Percentiles rank a stretch among this genome's conserved stretches.
phyloP scores from a whole-genome alignment of 306 rosid species.

The Astragalus membranaceus region DNA sequence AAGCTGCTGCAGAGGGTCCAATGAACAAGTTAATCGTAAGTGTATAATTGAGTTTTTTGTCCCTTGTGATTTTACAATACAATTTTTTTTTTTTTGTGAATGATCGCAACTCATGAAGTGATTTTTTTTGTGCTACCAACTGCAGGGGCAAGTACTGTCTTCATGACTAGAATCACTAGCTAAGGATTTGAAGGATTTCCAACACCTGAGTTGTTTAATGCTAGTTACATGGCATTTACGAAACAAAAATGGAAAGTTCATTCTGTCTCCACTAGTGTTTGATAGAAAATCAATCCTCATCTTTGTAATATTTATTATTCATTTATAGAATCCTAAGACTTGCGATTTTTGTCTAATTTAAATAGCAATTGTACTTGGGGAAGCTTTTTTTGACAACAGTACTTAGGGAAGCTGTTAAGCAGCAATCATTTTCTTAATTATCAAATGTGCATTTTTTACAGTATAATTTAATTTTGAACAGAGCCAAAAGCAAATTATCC shows the following conservation, averaged over 20 bases:
- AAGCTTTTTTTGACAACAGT: not conserved
- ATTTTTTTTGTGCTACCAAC: conserved; percentile 18
- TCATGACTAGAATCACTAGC: not conserved
- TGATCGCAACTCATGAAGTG: not conserved
- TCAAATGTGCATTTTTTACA: not conserved
- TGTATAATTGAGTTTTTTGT: not conserved
- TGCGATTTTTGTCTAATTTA: not conserved
- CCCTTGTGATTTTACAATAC: not conserved
- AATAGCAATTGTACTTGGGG: not conserved
- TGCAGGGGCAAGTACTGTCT: not conserved
- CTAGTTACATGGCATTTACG: not conserved
- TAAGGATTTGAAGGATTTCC: not conserved
- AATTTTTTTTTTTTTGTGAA: not conserved
- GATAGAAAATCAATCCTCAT: not conserved
- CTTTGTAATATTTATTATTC: not conserved
- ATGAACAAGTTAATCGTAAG: conserved; percentile 29
- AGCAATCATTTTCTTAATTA: too few species aligned
- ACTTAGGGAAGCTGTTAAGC: not conserved
- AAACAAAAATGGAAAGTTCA: too few species aligned
- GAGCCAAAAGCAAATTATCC: not conserved
- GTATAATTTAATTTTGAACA: too few species aligned
- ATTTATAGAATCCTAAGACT: not conserved
- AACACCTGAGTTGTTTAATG: not conserved
- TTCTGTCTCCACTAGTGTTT: not conserved
- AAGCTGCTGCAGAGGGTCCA: conserved; percentile 59